These are phyloP conservation scores for Suillus bovinus DNA, from an alignment of 768 basidiomycete species.

Conservation along the genomic window DNA sequence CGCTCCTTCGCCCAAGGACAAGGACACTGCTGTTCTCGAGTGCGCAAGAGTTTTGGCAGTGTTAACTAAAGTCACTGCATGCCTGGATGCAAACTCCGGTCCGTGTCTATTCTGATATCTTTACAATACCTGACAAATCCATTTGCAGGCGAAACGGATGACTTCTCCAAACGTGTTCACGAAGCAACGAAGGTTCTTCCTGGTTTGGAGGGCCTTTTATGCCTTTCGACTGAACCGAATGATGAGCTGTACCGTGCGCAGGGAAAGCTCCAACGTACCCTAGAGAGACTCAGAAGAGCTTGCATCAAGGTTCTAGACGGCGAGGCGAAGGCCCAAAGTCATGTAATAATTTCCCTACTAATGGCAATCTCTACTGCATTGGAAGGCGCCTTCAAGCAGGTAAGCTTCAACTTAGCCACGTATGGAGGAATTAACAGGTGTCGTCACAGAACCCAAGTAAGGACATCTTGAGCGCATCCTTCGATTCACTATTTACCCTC, in stretches of 20 bases:
- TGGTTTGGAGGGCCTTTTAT: slow-evolving; percentile 20
- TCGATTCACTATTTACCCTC: slow-evolving; percentile 59
- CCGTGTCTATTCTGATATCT: neutral
- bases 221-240: slow-evolving; percentile 15
- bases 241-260: slow-evolving; percentile 41
- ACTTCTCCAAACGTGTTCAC: slow-evolving; percentile 21
- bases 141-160: slow-evolving; percentile 11
- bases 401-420: slow-evolving; percentile 15
- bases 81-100: slow-evolving; percentile 23
- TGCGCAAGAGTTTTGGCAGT: slow-evolving; percentile 42
- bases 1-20: neutral
- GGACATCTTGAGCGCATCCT: slow-evolving; percentile 42
- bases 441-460: slow-evolving; percentile 24
- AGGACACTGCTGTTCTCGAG: slow-evolving; percentile 30
- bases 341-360: slow-evolving; percentile 33
- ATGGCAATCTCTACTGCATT: slow-evolving; percentile 36
- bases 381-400: slow-evolving; percentile 31
- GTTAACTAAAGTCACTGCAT: slow-evolving; percentile 46
- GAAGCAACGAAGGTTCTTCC: slow-evolving; percentile 19
- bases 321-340: slow-evolving; percentile 11
- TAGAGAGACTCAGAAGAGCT: slow-evolving; percentile 60
- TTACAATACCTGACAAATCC: neutral
- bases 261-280: slow-evolving; percentile 57
- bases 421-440: neutral
- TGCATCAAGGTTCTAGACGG: slow-evolving; percentile 48